These are phyloP conservation scores for Curvularia hawaiiensis DNA, from an alignment of 2,329 filamentous ascomycete species.

Conservation along the genomic window DNA sequence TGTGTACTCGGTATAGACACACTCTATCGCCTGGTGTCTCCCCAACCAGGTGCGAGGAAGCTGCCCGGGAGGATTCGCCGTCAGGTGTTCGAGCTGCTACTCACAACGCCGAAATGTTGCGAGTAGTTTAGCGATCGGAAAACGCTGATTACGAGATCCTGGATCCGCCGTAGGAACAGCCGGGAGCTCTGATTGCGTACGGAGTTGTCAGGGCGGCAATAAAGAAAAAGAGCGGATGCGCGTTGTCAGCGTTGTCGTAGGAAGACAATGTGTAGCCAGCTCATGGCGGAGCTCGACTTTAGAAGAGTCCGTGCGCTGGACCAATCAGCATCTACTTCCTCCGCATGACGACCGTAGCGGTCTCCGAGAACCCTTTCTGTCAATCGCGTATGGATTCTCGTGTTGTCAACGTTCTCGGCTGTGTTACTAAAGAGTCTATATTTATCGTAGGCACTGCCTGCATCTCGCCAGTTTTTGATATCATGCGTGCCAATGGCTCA, in stretches of 20 bases:
- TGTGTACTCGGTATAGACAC: background rate
- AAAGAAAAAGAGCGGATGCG: background rate
- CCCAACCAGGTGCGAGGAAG: background rate
- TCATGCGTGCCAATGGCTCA: background rate
- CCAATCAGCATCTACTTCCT: slow-evolving; percentile 6
- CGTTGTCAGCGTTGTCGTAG: background rate
- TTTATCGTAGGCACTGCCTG: background rate
- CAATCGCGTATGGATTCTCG: background rate
- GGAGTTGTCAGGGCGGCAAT: background rate
- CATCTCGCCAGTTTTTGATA: background rate
- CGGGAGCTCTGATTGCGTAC: background rate
- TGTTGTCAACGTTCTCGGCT: background rate
- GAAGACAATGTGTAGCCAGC: background rate
- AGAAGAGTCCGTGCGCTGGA: slow-evolving; percentile 2
- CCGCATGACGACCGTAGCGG: slow-evolving; percentile 2
- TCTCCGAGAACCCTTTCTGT: background rate
- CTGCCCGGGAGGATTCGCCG: background rate
- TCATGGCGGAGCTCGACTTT: slow-evolving; percentile 8
- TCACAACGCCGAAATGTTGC: background rate
- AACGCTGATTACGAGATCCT: background rate
- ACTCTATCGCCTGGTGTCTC: background rate
- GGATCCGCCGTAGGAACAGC: background rate
- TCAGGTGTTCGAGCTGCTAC: background rate
- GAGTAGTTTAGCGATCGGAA: background rate
- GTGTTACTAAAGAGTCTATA: background rate